Evolutionary conservation across 1,284 basidiomycete species (phyloP).

Genomic region (Rhodotorula sp.): DNA sequence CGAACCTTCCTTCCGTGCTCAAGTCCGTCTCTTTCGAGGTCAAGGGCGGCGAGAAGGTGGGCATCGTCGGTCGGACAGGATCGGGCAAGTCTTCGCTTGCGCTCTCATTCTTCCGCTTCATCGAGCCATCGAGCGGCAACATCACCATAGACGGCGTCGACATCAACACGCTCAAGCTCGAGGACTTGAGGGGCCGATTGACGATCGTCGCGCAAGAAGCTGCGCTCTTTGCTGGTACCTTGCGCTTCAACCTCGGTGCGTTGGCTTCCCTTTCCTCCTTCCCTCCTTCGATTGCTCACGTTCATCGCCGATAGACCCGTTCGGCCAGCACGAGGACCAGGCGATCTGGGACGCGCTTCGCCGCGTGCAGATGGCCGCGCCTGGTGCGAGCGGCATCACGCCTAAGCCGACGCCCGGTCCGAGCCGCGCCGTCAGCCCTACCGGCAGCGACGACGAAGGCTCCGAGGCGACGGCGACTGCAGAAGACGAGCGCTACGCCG

Average conservation of each 20-base stretch:
- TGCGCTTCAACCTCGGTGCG: slow-evolving; percentile 43
- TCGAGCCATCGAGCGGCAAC: slow-evolving; percentile 51
- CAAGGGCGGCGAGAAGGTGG: slow-evolving; percentile 53
- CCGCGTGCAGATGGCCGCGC: slow-evolving; percentile 52
- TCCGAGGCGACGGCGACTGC: slow-evolving; percentile 1
- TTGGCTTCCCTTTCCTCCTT: background rate
- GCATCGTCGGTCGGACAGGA: slow-evolving; percentile 56
- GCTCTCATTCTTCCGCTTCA: slow-evolving; percentile 55
- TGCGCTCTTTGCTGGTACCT: slow-evolving; percentile 49
- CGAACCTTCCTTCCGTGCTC: slow-evolving; percentile 55
- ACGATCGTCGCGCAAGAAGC: slow-evolving; percentile 58
- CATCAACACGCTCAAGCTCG: slow-evolving; percentile 53
- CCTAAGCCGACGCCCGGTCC: slow-evolving; percentile 9
- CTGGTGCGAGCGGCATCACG: slow-evolving; percentile 12
- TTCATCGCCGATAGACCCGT: slow-evolving; percentile 47
- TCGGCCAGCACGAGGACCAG: slow-evolving; percentile 53
- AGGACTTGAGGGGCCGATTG: slow-evolving; percentile 54
- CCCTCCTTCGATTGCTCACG: background rate
- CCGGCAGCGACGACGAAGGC: slow-evolving; percentile 6
- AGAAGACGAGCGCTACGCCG: slow-evolving; percentile 49
- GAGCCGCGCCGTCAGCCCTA: slow-evolving; percentile 14
- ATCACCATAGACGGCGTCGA: slow-evolving; percentile 55
- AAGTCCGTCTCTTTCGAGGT: slow-evolving; percentile 55
- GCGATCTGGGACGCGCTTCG: slow-evolving; percentile 57
- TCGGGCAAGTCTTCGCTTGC: slow-evolving; percentile 52